These are phyloP conservation scores for Colletotrichum musicola DNA, from an alignment of 2,329 filamentous ascomycete species.

Conservation along the genomic window DNA sequence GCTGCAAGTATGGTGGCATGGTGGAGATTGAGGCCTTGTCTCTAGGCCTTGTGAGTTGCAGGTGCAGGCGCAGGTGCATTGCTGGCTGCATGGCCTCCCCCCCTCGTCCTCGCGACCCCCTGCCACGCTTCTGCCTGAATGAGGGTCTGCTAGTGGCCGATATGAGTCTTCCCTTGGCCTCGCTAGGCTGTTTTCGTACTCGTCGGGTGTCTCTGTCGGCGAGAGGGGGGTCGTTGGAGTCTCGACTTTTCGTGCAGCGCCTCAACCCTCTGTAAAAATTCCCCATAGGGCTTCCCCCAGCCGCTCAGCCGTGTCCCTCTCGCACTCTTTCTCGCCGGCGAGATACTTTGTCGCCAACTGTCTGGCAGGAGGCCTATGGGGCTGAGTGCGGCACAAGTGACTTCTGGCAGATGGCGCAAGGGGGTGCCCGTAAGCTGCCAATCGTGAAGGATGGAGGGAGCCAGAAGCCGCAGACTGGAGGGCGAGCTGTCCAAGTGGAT, in stretches of 20 bases:
- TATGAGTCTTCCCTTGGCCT: conserved; percentile 28
- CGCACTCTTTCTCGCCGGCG: background rate
- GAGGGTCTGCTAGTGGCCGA: conserved; percentile 15
- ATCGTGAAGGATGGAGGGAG: conserved; percentile 33
- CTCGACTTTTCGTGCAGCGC: background rate
- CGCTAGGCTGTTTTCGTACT: conserved; percentile 24
- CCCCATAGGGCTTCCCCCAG: background rate
- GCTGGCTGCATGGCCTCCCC: conserved; percentile 2
- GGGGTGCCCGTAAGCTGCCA: conserved; percentile 32
- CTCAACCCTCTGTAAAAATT: background rate
- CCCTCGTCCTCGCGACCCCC: conserved; percentile 11
- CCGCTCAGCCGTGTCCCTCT: background rate
- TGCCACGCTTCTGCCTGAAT: conserved; percentile 34
- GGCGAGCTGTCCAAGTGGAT: background rate
- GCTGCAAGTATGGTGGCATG: conserved; percentile 13
- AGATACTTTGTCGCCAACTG: conserved; percentile 25
- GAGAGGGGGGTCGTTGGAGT: background rate
- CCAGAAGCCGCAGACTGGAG: conserved; percentile 19
- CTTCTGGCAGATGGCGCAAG: conserved; percentile 20
- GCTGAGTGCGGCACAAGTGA: conserved; percentile 26
- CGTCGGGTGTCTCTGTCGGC: background rate
- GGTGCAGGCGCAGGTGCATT: background rate
- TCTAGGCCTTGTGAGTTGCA: conserved; percentile 16
- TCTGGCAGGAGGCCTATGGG: conserved; percentile 11
- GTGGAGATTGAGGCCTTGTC: conserved; percentile 33